Evolutionary conservation across 345 rosid genomes (phyloP), one percentile per base, ranked within the genome.

Genomic region (Salix purpurea): DNA sequence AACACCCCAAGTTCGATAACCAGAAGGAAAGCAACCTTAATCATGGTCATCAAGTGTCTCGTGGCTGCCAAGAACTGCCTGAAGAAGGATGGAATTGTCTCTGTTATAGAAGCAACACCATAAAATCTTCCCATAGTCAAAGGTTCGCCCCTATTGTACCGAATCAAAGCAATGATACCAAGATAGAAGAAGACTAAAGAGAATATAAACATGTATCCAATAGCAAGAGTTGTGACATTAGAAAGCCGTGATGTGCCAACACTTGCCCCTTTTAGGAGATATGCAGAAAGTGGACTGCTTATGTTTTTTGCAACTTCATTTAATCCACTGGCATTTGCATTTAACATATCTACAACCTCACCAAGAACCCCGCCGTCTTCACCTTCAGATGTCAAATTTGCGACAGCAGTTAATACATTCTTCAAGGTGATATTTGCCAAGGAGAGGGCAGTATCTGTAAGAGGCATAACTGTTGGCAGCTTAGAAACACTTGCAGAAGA

Each of bases 41-140:
- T 89, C 99, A 96, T 96, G 50, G 98, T 96, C 99, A 96, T 94
- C 84, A 96, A 89, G 85, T 96, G 99, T 87, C 90, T 94, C 97
- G 92, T 92, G 71, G 99, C 99, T 15, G 97, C 93, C 87, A 91
- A 72, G 85, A 94, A 92, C 88, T 96, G 99, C 81, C 98, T 88
- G 74, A 94, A 76, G 77, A 96, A 90, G 46, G 98, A 94, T 69
- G 98, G 98, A 78, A 96, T 85, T 48, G 94, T 91, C 85, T 90
- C 95, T 36, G 86, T 91, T 81, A 96, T 82, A 3, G 99, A 91
- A 67, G 95, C 90, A 75, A 96, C 84, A 73, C 98, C 98, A 82
- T 88, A 89, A 75, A 91, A 86, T 85, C 98, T 90, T 70, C 97
- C 97, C 77, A 78, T 81, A 34, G 92, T 88, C 83, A 96, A 83